Base-by-base conservation (phyloP, 2,329 filamentous ascomycete species). In the Pseudocercospora pini-densiflorae region DNA sequence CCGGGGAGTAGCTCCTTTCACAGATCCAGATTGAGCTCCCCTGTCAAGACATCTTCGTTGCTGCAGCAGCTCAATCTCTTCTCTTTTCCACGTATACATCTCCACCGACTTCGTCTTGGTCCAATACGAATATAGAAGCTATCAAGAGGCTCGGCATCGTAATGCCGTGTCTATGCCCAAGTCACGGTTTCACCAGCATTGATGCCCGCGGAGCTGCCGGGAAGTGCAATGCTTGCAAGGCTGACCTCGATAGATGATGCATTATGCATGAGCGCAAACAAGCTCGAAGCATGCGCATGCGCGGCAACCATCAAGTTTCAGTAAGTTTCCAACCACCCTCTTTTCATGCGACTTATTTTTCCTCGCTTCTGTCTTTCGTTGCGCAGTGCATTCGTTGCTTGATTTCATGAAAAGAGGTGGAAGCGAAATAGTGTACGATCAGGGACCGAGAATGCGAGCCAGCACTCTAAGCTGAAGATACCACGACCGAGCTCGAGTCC, bases 241-340 rank as follows among this genome's bases (percentile, higher is more conserved):
- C 61, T 61, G 65, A 64, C 65, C 65, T 61, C 61, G 65, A 67
- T 61, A 57, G 43, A 53, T 29, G 61, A 40, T 54, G 57, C 55
- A 58, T 57, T 36, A 55, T 55, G 51, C 51, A 55, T 55, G 51
- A 33, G 23, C 51, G 51, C 51, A 55, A 33, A 55, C 51, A 55
- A 55, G 51, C 51, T 55, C 27, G 51, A 55, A 54, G 51, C 51
- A 29, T 54, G 23, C 47, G 19, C 47, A 51, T 51, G 19, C 23
- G 19, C 51, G 51, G 51, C 51, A 31, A 29, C 51, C 51, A 33
- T 55, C 51, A 55, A 55, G 51, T 55, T 55, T 33, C 55, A 43
- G 55, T 58, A 36, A 58, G 55, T 31, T 58, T 58, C 55, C 31
- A 58, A 43, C 55, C 55, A 40, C 55, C 33, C 19, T 58, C 55